These are phyloP conservation scores for Alternaria brassicae DNA, from an alignment of 2,329 filamentous ascomycete species.

Conservation along the genomic window DNA sequence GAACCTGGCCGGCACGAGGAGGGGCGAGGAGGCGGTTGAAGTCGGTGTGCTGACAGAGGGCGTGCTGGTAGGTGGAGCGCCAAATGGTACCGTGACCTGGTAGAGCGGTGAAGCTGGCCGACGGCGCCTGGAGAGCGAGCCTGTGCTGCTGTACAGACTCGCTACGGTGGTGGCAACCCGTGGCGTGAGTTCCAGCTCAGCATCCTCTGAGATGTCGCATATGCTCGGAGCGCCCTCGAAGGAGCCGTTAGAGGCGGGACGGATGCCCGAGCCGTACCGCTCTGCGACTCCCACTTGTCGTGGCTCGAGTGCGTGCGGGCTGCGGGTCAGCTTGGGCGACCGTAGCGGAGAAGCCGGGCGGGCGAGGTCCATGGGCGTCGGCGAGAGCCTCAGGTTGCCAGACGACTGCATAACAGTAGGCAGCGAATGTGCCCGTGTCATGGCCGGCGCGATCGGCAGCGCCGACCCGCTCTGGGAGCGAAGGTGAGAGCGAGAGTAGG, in stretches of 20 bases:
- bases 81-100: slow-evolving; percentile 45
- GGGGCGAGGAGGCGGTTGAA: slow-evolving; percentile 52
- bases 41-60: slow-evolving; percentile 44
- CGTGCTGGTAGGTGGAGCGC: slow-evolving; percentile 32
- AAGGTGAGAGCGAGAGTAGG: slow-evolving; percentile 56
- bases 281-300: slow-evolving; percentile 24
- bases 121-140: slow-evolving; percentile 48
- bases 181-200: slow-evolving; percentile 56
- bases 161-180: slow-evolving; percentile 36
- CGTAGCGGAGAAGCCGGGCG: slow-evolving; percentile 51
- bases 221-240: slow-evolving; percentile 47
- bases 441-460: slow-evolving; percentile 52
- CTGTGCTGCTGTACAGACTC: slow-evolving; percentile 41
- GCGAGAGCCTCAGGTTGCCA: slow-evolving; percentile 45
- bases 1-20: slow-evolving; percentile 54
- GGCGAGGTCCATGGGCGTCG: slow-evolving; percentile 36
- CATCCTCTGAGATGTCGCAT: slow-evolving; percentile 58
- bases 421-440: slow-evolving; percentile 58
- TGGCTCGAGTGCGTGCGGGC: slow-evolving; percentile 38
- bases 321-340: slow-evolving; percentile 54
- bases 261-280: slow-evolving; percentile 30
- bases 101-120: slow-evolving; percentile 58
- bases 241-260: slow-evolving; percentile 39
- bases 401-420: slow-evolving; percentile 51
- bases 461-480: slow-evolving; percentile 55